Evolutionary conservation across 2,329 filamentous ascomycete genomes (phyloP), one percentile per base, ranked within the genome.

Genomic region (Penicillium sp.): DNA sequence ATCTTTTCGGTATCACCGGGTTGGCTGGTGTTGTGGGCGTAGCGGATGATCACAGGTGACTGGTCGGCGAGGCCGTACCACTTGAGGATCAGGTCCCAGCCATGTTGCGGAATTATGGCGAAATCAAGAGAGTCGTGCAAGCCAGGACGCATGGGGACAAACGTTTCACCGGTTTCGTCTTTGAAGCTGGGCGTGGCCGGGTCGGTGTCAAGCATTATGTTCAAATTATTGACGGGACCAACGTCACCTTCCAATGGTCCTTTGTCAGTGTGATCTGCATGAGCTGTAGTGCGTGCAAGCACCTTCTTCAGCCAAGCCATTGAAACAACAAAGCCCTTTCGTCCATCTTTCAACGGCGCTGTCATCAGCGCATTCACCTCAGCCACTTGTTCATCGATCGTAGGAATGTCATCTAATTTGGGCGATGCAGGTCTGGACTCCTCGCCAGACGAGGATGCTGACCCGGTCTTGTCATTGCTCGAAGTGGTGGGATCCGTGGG

Each of bases 191-290:
- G 64, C 31, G 66, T 71, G 13, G 71, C 70, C 4, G 75, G 77
- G 58, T 80, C 78, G 29, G 72, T 80, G 61, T 87, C 82, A 58
- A 87, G 79, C 51, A 93, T 86, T 59, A 97, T 87, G 69, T 93
- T 89, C 0, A 89, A 86, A 71, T 97, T 97, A 78, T 97, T 91
- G 33, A 97, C 84, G 0, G 90, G 89, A 1, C 92, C 92, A 56
- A 94, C 83, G 5, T 85, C 82, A 7, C 84, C 85, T 57, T 87
- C 82, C 12, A 80, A 71, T 10, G 83, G 82, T n/a, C 81, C 77
- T 61, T 89, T 89, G 59, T 82, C 78, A 40, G 77, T 78, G 51
- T 84, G 82, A 61, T 82, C 80, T 21, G 80, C 81, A 51, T 81
- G 76, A 57, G 84, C 83, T 9, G 83, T 81, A 49, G 84, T 84